These are phyloP conservation scores for Hypoxylon sp. DNA, from an alignment of 2,329 filamentous ascomycete genomes.

Conservation along the genomic window DNA sequence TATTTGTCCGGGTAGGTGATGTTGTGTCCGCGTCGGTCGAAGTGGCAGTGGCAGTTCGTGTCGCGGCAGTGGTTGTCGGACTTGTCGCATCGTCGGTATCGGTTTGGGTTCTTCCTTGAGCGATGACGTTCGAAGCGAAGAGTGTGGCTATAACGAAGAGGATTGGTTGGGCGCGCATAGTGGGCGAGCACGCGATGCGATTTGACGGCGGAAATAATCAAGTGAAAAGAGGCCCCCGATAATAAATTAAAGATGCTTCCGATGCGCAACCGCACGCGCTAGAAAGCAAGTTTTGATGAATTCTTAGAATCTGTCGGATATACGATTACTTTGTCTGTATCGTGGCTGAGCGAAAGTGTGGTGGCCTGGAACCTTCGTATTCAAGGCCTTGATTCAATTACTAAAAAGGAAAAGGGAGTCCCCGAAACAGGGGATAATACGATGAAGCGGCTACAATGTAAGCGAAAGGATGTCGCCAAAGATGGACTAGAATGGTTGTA, in stretches of 20 bases:
- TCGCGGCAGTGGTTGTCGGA: constrained; percentile 26
- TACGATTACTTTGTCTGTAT: constrained; percentile 12
- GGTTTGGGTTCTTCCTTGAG: constrained; percentile 44
- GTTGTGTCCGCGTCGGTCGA: constrained; percentile 23
- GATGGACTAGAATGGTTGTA: constrained; percentile 39
- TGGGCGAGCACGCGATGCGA: constrained; percentile 35
- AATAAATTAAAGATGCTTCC: constrained; percentile 9
- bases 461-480: constrained; percentile 32
- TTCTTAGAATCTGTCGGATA: constrained; percentile 13
- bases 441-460: constrained; percentile 5
- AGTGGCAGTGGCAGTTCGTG: constrained; percentile 16
- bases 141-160: constrained; percentile 46
- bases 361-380: constrained; percentile 37
- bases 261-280: constrained; percentile 30
- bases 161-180: constrained; percentile 50
- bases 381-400: constrained; percentile 33
- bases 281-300: constrained; percentile 14
- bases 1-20: constrained; percentile 17
- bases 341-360: constrained; percentile 30
- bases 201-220: constrained; percentile 19
- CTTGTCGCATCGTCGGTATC: constrained; percentile 37
- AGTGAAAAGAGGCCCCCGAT: constrained; percentile 20
- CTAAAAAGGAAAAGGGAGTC: constrained; percentile 25
- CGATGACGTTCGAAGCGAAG: constrained; percentile 47
- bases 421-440: constrained; percentile 10